phyloP scores from a whole-genome alignment of 257 asterid genomes.

The Nyctanthes arbortristis region DNA sequence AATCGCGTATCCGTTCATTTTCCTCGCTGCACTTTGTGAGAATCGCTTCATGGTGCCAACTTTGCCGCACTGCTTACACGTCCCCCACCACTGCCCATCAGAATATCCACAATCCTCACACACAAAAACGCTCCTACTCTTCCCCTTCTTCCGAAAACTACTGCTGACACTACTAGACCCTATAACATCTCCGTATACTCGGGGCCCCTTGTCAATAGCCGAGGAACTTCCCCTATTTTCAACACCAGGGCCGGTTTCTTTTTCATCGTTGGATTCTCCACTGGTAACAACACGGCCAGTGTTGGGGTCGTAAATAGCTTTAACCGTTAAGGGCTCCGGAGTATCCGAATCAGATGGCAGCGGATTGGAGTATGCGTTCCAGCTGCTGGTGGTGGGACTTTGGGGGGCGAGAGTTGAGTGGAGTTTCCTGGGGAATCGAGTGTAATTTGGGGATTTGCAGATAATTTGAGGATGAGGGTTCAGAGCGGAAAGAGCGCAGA shows the following conservation, averaged over 20 bases:
- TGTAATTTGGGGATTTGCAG: slow-evolving; percentile 30
- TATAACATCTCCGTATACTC: slow-evolving; percentile 52
- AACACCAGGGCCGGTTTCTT: slow-evolving; percentile 20
- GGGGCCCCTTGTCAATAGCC: slow-evolving; percentile 31
- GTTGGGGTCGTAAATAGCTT: slow-evolving; percentile 51
- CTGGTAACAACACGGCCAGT: slow-evolving; percentile 49
- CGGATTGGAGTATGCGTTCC: slow-evolving; percentile 37
- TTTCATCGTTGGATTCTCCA: slow-evolving; percentile 22
- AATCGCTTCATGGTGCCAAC: slow-evolving; percentile 69
- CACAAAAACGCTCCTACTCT: slow-evolving; percentile 56
- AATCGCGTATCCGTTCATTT: slow-evolving; percentile 49
- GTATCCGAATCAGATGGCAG: slow-evolving; percentile 26
- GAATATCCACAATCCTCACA: slow-evolving; percentile 79
- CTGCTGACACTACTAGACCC: slow-evolving; percentile 42
- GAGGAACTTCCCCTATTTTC: slow-evolving; percentile 24
- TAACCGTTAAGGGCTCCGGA: slow-evolving; percentile 28
- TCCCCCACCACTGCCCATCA: slow-evolving; percentile 97
- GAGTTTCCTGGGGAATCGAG: slow-evolving; percentile 32
- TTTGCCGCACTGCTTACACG: slow-evolving; percentile 63
- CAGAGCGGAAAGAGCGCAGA: slow-evolving; percentile 28
- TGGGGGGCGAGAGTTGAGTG: slow-evolving; percentile 36
- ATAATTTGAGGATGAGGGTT: slow-evolving; percentile 22
- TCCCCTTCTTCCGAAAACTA: slow-evolving; percentile 55
- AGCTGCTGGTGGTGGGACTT: slow-evolving; percentile 34
- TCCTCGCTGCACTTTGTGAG: slow-evolving; percentile 37